A percentile compares a stretch with the other conserved stretches of the same genome.
phyloP scores from a whole-genome alignment of 2,329 filamentous ascomycete genomes.

The Diaporthe vaccinii region DNA sequence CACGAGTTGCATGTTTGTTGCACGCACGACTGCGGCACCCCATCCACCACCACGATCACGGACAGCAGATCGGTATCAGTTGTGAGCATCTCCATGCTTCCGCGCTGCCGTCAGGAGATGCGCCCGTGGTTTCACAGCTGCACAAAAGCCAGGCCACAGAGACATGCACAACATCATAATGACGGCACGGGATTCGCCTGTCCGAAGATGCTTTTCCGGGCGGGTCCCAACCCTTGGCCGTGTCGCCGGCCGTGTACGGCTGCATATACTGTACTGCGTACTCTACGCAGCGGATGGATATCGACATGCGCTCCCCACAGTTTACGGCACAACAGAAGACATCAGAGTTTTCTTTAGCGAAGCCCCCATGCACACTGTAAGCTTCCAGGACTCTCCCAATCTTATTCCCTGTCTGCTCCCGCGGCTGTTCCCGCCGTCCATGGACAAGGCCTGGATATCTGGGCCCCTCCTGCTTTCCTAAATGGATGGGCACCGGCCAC shows the following conservation, averaged over 20 bases:
- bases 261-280: slow-evolving; percentile 15
- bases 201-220: not conserved
- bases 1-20: slow-evolving; percentile 1
- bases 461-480: not conserved
- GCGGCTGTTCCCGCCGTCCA: slow-evolving; percentile 6
- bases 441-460: not conserved
- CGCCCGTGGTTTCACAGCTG: slow-evolving; percentile 18
- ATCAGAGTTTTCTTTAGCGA: slow-evolving; percentile 34
- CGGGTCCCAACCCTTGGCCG: slow-evolving; percentile 7
- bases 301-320: slow-evolving; percentile 31
- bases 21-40: slow-evolving; percentile 3
- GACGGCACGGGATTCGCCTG: slow-evolving; percentile 10
- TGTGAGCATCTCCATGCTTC: slow-evolving; percentile 35
- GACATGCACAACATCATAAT: slow-evolving; percentile 19
- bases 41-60: not conserved
- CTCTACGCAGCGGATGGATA: slow-evolving; percentile 17
- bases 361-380: not conserved
- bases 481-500: slow-evolving; percentile 1
- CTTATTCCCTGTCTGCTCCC: slow-evolving; percentile 19
- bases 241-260: slow-evolving; percentile 19
- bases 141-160: slow-evolving; percentile 2
- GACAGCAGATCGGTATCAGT: slow-evolving; percentile 37
- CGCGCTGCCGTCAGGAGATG: slow-evolving; percentile 18
- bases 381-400: slow-evolving; percentile 2
- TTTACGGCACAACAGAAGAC: slow-evolving; percentile 1